Percentiles rank a stretch among this genome's conserved stretches.
phyloP scores from a whole-genome alignment of 805 yeast species.

The Saturnispora ahearnii region DNA sequence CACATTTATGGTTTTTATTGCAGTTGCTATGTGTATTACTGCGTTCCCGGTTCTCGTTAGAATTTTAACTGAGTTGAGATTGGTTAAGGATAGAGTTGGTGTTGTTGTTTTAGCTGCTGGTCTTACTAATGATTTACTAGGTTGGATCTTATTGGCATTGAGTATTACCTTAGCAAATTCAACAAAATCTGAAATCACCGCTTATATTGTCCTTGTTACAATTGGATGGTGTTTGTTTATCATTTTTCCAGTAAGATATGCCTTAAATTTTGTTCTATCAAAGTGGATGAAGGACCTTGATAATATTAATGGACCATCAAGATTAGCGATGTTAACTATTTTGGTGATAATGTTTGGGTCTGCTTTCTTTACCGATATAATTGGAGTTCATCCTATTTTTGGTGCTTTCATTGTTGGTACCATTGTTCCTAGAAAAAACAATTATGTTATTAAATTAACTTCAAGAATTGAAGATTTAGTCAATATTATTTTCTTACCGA shows the following conservation, averaged over 20 bases:
- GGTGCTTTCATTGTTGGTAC: constrained; percentile 77
- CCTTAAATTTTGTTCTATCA: constrained; percentile 36
- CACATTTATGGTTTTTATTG: constrained; percentile 70
- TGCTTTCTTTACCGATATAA: constrained; percentile 72
- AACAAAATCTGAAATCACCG: constrained; percentile 55
- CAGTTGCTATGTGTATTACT: constrained; percentile 76
- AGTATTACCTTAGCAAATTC: constrained; percentile 72
- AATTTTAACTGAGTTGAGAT: constrained; percentile 62
- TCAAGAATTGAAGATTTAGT: constrained; percentile 74
- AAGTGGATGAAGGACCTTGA: constrained; percentile 36
- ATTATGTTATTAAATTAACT: constrained; percentile 58
- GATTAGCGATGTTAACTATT: constrained; percentile 47
- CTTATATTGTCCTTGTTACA: constrained; percentile 57
- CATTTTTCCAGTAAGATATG: constrained; percentile 45
- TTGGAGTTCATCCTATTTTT: constrained; percentile 80
- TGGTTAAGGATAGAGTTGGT: constrained; percentile 66
- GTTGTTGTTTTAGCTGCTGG: constrained; percentile 74
- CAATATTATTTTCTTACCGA: constrained; percentile 60
- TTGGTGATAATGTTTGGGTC: constrained; percentile 51
- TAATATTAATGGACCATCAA: constrained; percentile 54
- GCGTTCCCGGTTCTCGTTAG: constrained; percentile 82
- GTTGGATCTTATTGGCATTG: constrained; percentile 74
- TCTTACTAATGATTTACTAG: constrained; percentile 66
- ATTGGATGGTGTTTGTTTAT: constrained; percentile 62
- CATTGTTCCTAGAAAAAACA: constrained; percentile 67